Conservation (phyloP, 345 rosid genomes). For the Eucalyptus brandiana region DNA sequence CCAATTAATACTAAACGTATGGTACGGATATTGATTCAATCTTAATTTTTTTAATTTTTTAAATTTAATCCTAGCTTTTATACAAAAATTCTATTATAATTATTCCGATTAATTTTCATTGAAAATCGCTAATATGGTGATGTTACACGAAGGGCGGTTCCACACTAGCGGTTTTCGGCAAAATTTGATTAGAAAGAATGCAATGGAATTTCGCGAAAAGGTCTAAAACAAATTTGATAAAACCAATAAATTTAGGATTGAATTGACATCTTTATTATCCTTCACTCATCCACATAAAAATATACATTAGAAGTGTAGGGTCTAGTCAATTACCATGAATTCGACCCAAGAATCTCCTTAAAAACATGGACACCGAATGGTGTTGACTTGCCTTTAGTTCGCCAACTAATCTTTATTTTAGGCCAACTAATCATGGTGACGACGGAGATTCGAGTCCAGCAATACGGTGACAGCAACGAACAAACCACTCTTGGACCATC, state of each 20-base stretch:
- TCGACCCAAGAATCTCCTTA: too few species aligned
- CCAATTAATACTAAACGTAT: background rate
- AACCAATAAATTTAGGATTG: background rate
- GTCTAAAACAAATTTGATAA: background rate
- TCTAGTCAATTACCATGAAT: background rate
- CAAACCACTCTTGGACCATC: background rate
- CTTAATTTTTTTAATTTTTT: too few species aligned
- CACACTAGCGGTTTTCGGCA: background rate
- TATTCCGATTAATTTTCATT: too few species aligned
- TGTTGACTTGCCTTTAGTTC: too few species aligned
- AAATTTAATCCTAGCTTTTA: background rate
- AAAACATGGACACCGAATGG: too few species aligned
- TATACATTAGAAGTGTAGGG: background rate
- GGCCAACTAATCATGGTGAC: background rate
- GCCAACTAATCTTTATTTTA: too few species aligned
- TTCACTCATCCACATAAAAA: background rate
- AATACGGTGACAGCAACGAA: background rate
- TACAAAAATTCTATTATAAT: too few species aligned
- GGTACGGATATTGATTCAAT: background rate
- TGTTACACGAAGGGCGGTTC: background rate
- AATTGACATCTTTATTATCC: background rate
- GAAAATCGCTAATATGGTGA: background rate
- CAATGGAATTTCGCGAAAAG: background rate
- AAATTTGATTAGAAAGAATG: background rate
- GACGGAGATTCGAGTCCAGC: background rate